phyloP scores from a whole-genome alignment of 345 rosid species.

The Laguncularia racemosa region DNA sequence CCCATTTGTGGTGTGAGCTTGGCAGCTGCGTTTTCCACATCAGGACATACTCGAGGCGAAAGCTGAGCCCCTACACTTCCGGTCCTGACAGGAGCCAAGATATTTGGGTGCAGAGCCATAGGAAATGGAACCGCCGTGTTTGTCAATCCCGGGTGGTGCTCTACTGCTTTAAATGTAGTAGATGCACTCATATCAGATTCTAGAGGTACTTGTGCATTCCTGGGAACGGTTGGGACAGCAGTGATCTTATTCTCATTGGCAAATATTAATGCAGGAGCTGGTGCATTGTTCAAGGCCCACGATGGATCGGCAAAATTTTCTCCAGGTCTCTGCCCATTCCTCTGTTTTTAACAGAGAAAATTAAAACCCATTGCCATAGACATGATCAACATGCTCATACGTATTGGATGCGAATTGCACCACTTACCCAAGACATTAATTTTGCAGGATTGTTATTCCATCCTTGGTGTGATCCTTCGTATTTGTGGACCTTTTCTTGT shows the following conservation, averaged over 20 bases:
- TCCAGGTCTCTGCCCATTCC: conserved; percentile 33
- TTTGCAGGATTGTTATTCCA: conserved; percentile 73
- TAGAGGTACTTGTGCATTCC: conserved; percentile 28
- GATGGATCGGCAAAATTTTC: conserved; percentile 47
- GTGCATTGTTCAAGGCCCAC: conserved; percentile 15
- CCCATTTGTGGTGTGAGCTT: conserved; percentile 24
- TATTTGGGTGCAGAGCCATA: conserved; percentile 50
- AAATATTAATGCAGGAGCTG: conserved; percentile 31
- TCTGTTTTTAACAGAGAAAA: conserved; percentile 24
- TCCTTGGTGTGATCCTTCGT: conserved; percentile 60
- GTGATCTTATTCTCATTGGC: conserved; percentile 43
- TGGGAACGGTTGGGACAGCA: conserved; percentile 27
- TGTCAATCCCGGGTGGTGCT: conserved; percentile 29
- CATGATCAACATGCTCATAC: too few species aligned
- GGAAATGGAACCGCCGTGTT: conserved; percentile 46
- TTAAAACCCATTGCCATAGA: not conserved
- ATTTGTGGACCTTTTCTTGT: conserved; percentile 70
- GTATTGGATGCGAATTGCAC: conserved; percentile 4
- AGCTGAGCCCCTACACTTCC: conserved; percentile 28
- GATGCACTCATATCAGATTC: conserved; percentile 34
- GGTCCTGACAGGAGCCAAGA: conserved; percentile 28
- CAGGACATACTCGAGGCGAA: conserved; percentile 27
- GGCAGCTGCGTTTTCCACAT: conserved; percentile 25
- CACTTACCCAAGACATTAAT: conserved; percentile 61
- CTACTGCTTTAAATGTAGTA: conserved; percentile 28